Percentiles rank a stretch among this genome's conserved stretches.
phyloP scores from a whole-genome alignment of 2,329 filamentous ascomycete species.

The Neofusicoccum parvum region DNA sequence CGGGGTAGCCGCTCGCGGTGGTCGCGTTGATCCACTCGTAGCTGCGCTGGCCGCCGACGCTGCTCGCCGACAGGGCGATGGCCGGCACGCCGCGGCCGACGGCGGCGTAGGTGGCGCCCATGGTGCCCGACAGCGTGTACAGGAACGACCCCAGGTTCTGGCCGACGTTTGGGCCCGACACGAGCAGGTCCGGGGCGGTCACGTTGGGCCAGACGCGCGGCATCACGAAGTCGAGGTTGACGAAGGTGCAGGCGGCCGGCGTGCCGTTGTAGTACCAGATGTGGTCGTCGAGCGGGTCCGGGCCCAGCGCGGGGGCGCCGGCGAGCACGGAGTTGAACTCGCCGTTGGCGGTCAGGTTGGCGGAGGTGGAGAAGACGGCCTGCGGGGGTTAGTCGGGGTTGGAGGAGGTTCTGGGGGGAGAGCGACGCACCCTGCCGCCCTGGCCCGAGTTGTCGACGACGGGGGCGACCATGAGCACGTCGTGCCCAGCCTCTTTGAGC shows the following conservation, averaged over 20 bases:
- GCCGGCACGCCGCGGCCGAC: too few species aligned
- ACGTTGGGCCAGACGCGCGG: conserved; percentile 51
- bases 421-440: conserved; percentile 40
- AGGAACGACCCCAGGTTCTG: conserved; percentile 58
- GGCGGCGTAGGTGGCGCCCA: conserved; percentile 49
- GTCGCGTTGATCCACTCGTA: too few species aligned
- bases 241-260: conserved; percentile 57
- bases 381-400: neutral
- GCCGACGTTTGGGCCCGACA: conserved; percentile 60
- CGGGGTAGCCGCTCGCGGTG: too few species aligned
- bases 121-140: conserved; percentile 38
- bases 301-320: conserved; percentile 53
- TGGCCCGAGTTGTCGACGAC: conserved; percentile 49
- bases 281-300: conserved; percentile 54
- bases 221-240: conserved; percentile 60
- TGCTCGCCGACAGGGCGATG: too few species aligned
- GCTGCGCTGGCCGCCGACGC: too few species aligned
- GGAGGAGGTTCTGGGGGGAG: too few species aligned
- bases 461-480: conserved; percentile 47
- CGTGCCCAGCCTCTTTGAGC: conserved; percentile 33
- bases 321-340: conserved; percentile 52
- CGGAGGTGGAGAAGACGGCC: conserved; percentile 45
- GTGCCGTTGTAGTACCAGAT: conserved; percentile 66
- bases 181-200: conserved; percentile 55
- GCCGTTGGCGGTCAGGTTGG: conserved; percentile 45